Base-by-base conservation (phyloP, 1,139 yeast genomes). In the Scheffersomyces titani region DNA sequence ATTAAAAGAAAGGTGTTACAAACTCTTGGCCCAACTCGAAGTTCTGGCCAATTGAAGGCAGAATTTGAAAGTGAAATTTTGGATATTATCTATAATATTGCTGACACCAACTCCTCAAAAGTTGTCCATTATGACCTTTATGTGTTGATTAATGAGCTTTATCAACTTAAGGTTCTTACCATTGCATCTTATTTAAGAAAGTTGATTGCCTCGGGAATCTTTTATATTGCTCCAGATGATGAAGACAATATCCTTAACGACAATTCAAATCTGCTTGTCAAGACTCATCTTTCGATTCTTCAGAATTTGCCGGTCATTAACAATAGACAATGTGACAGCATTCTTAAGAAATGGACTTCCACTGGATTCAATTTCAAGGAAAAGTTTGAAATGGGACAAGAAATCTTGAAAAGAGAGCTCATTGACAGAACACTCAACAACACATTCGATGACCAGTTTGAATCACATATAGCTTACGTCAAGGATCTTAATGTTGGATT, bases 151-250 rank as follows among this genome's bases (percentile, higher is more conserved):
- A 81, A 85, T 59, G 89, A 86, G 64, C 69, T 89, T 9, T 78
- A 81, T 52, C 80, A 77, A 47, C 69, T 82, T 52, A 81, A 82
- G 51, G 69, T 87, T 24, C 78, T 88, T 44, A 74, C 84, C 1
- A 82, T 89, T 2, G 86, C 93, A 0, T 82, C 90, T 0, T 92
- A 92, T 64, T 76, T 92, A 57, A 76, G 97, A 65, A 85, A 88
- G 61, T 74, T 92, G 46, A 92, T 92, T 54, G 92, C 97, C 4
- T 88, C 96, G 1, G 98, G 97, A 4, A 78, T 90, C 0, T 82
- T 92, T 53, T 91, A 89, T 68, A 68, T 82, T 6, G 72, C 78
- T 4, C 73, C 73, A 1, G 71, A 67, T 3, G 56, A 62, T 11
- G 63, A 59, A 19, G 58, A 54, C 24, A 51, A 50, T n/a, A 44